These are phyloP conservation scores for Phytophthora lateralis DNA, from an alignment of 352 stramenopile genomes.

Conservation along the genomic window DNA sequence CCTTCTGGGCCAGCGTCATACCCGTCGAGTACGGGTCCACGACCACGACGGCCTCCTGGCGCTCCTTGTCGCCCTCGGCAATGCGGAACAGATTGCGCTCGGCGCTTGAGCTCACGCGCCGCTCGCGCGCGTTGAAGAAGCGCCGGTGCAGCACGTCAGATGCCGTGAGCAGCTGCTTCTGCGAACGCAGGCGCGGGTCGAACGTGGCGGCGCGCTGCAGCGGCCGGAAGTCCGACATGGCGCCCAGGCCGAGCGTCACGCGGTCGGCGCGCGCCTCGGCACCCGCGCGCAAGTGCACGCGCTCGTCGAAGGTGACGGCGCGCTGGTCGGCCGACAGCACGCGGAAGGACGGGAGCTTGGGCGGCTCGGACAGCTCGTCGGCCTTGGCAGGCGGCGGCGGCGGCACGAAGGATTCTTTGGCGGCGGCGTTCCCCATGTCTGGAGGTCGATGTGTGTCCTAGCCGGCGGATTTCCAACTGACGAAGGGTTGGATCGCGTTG, in stretches of 20 bases:
- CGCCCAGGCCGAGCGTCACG: slow-evolving; percentile 56
- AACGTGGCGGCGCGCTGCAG: slow-evolving; percentile 81
- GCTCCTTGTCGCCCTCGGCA: slow-evolving; percentile 43
- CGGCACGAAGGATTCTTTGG: slow-evolving; percentile 29
- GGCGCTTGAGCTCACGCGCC: slow-evolving; percentile 43
- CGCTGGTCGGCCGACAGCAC: slow-evolving; percentile 73
- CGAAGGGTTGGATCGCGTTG: neutral
- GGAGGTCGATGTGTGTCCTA: slow-evolving; percentile 6
- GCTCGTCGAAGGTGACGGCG: slow-evolving; percentile 84
- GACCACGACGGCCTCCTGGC: slow-evolving; percentile 84
- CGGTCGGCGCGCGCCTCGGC: slow-evolving; percentile 25
- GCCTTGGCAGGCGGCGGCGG: neutral
- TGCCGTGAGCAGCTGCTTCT: slow-evolving; percentile 64
- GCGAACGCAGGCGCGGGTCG: slow-evolving; percentile 69
- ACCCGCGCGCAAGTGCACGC: slow-evolving; percentile 56
- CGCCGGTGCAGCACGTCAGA: slow-evolving; percentile 82
- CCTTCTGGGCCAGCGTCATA: slow-evolving; percentile 91
- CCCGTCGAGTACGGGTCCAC: slow-evolving; percentile 96
- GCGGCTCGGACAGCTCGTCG: neutral
- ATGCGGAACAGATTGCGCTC: slow-evolving; percentile 66
- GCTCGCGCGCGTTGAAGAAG: slow-evolving; percentile 85
- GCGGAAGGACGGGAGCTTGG: slow-evolving; percentile 49
- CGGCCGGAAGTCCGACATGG: slow-evolving; percentile 71
- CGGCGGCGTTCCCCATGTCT: slow-evolving; percentile 36
- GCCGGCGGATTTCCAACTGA: slow-evolving; percentile 25